Base-by-base conservation (phyloP, 2,329 filamentous ascomycete species). In the Talaromyces sp. region DNA sequence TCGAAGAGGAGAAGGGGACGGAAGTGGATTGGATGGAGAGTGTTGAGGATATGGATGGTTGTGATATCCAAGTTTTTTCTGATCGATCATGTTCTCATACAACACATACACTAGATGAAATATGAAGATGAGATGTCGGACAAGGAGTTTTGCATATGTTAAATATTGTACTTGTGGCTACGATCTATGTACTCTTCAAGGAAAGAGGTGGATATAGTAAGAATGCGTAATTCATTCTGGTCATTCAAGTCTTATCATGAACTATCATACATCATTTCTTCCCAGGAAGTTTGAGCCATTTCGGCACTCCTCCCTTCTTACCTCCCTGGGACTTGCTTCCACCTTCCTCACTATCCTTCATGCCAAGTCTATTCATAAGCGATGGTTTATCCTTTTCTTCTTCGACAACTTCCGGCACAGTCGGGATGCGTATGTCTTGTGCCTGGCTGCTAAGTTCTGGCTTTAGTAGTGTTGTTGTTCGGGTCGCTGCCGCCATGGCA, bases 251-350 rank as follows among this genome's bases (percentile, higher is more conserved):
- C 33, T 8, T 8, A 24, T 35, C 16, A 64, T 50, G 31, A 49
- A 3, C 24, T 33, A 33, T 52, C 27, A n/a, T 49, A 33, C 56
- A 27, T 79, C 74, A 90, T 80, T 92, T 93, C 84, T 91, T 93
- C 8, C 86, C 87, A 35, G 87, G 82, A 63, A 90, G 78, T 76
- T 90, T 90, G 47, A 93, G 77, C 86, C 90, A 92, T 75, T 91
- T 92, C 22, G 90, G 89, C 70, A 88, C 68, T 24, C 71, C 73
- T 22, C 76, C 77, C 33, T 69, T 71, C 66, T 80, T 79, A 45
- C 71, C 73, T 33, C 66, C 61, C 24, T 66, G 68, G 16, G 75
- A 59, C 66, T 78, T 79, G 60, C 70, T 70, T 60, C 74, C 70
- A 27, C 73, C 73, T 56, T 71, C 66, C 33, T 73, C 74, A 66